A percentile compares a stretch with the other conserved stretches of the same genome.
Evolutionary conservation across 768 basidiomycete genomes (phyloP).

Genomic region (Cyathus striatus): DNA sequence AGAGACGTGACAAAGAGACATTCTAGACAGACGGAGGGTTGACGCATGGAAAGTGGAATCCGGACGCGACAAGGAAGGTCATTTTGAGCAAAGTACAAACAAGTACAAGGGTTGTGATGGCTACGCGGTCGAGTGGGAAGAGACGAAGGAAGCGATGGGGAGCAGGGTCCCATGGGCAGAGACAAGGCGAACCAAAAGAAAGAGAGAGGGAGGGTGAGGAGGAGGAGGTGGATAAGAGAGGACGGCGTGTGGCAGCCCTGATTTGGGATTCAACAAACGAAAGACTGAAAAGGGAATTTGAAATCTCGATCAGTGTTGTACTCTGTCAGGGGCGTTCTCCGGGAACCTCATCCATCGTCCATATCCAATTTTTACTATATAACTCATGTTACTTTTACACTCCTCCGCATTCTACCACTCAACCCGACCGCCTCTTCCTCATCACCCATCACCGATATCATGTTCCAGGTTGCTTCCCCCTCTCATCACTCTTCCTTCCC

Average conservation of each 20-base stretch:
- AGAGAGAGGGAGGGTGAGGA: slow-evolving; percentile 12
- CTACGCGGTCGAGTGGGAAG: too few relatives aligned
- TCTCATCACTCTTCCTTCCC: slow-evolving; percentile 31
- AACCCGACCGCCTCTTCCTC: slow-evolving; percentile 3
- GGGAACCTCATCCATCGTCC: slow-evolving; percentile 14
- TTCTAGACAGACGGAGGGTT: too few relatives aligned
- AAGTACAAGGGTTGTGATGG: too few relatives aligned
- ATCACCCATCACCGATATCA: slow-evolving; percentile 3
- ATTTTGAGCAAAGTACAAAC: too few relatives aligned
- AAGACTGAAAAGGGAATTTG: slow-evolving; percentile 24
- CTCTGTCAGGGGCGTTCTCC: slow-evolving; percentile 12
- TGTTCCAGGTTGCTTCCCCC: slow-evolving; percentile 50
- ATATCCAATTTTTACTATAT: slow-evolving; percentile 14
- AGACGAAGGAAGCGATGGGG: background rate
- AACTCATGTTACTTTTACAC: slow-evolving; percentile 3
- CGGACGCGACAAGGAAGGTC: too few relatives aligned
- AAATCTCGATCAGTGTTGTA: slow-evolving; percentile 27
- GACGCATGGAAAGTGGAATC: too few relatives aligned
- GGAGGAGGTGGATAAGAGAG: slow-evolving; percentile 14
- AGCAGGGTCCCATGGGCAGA: background rate
- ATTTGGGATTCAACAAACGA: slow-evolving; percentile 33
- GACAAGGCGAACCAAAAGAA: slow-evolving; percentile 20
- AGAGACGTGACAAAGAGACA: too few relatives aligned
- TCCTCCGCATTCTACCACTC: slow-evolving; percentile 3
- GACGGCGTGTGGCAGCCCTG: slow-evolving; percentile 13